Evolutionary conservation across 108 stramenopile genomes (phyloP), one percentile per base, ranked within the genome.

Genomic region (Pseudonitzschia pungens): DNA sequence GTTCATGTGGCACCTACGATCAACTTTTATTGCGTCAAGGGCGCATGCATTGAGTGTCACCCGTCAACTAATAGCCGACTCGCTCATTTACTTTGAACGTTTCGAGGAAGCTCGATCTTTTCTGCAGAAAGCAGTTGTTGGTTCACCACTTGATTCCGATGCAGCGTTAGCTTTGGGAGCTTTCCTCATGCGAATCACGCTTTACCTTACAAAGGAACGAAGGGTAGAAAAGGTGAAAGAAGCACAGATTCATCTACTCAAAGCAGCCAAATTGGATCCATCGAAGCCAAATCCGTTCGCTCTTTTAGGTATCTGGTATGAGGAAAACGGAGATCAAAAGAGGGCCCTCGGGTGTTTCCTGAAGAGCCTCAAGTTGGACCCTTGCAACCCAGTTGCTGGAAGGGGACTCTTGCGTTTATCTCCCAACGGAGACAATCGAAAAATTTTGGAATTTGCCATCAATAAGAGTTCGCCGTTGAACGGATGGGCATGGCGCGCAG

Each of bases 401-500:
- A 65, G 91, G 65, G 91, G 91, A 31, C 69, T 92, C 14, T 62
- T 77, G 26, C 83, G 91, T 9, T 66, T 89, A 20, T 43, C 63
- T 43, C 29, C 51, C 14, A 42, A 63, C 29, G 86, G 74, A 58
- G 33, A 66, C 20, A 33, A 32, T 45, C 31, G 40, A 31, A 29
- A 50, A 14, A 21, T 82, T 15, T 78, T 84, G 32, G 82, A 86
- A 52, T 63, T 60, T 45, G 88, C 88, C 5, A 74, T 71, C 28
- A 70, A 83, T 54, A 77, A 31, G 41, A 79, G 73, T 33, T 86
- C 88, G 22, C 75, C 85, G 26, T 42, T 79, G 21, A 83, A 79
- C 70, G 91, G 91, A 18, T 92, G 91, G 91, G 91, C 91, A 59
- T 92, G 91, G 91, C 68, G 70, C 42, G 82, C 77, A 11, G 27